Evolutionary conservation across 768 basidiomycete species (phyloP).

Genomic region (Dictyophora rubrovolvata): DNA sequence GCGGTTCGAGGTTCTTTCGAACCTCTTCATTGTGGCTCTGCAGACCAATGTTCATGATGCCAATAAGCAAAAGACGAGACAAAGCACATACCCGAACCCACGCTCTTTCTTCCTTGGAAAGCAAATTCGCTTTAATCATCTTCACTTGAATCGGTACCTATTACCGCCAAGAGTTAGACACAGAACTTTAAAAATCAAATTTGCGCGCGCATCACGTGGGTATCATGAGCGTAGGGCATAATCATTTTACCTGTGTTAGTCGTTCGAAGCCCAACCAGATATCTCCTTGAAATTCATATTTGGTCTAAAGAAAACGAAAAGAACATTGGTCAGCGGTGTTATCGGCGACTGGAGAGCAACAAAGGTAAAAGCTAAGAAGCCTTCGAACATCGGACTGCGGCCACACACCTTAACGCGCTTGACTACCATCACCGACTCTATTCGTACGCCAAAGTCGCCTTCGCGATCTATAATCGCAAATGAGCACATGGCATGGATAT

Average conservation of each 20-base stretch:
- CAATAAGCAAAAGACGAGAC: not conserved
- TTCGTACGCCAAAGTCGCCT: slow-evolving; percentile 81
- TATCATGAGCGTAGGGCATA: not conserved
- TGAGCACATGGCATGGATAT: slow-evolving; percentile 10
- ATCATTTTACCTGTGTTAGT: slow-evolving; percentile 38
- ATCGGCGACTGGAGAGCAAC: not conserved
- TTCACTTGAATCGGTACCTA: slow-evolving; percentile 89
- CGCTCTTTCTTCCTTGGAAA: slow-evolving; percentile 73
- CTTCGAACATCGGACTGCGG: not conserved
- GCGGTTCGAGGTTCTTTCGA: slow-evolving; percentile 50
- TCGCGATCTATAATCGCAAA: slow-evolving; percentile 44
- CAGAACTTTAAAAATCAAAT: not conserved
- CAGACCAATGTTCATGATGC: slow-evolving; percentile 9
- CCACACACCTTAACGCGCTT: slow-evolving; percentile 48
- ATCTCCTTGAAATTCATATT: slow-evolving; percentile 57
- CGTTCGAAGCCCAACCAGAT: slow-evolving; percentile 88
- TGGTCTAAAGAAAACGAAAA: slow-evolving; percentile 38
- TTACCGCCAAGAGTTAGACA: not conserved
- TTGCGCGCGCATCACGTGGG: not conserved
- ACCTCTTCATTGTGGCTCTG: slow-evolving; percentile 78
- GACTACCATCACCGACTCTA: slow-evolving; percentile 79
- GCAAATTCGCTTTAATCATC: slow-evolving; percentile 77
- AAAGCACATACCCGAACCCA: slow-evolving; percentile 64
- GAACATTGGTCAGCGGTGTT: slow-evolving; percentile 6
- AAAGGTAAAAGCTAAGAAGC: not conserved